Percentiles rank a stretch among this genome's conserved stretches.
phyloP scores from a whole-genome alignment of 257 asterid species.

The Jasminum sambac region DNA sequence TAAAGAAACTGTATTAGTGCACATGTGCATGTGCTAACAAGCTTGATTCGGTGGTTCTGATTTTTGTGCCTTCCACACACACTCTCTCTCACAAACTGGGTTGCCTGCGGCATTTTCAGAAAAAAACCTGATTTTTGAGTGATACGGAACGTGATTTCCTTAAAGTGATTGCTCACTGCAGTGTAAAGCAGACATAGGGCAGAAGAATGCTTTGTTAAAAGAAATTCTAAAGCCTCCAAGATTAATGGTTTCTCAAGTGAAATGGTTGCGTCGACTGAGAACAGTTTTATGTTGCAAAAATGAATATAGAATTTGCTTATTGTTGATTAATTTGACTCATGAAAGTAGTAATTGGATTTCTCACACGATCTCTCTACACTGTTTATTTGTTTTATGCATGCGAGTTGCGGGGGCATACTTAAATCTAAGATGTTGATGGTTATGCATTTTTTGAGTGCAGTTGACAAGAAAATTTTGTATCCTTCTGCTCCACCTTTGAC shows the following conservation, averaged over 20 bases:
- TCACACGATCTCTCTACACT: slow-evolving; percentile 9
- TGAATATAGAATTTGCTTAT: slow-evolving; percentile 13
- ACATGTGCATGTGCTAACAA: background rate
- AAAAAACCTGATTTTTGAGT: background rate
- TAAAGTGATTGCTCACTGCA: slow-evolving; percentile 12
- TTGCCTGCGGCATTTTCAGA: background rate
- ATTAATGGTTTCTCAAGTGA: background rate
- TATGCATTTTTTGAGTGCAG: slow-evolving; percentile 47
- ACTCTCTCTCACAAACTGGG: too few relatives aligned
- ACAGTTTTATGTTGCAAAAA: background rate
- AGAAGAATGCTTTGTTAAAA: slow-evolving; percentile 6
- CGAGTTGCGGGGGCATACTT: slow-evolving; percentile 12
- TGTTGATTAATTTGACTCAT: slow-evolving; percentile 17
- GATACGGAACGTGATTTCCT: background rate
- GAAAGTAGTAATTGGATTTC: background rate
- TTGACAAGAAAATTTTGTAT: slow-evolving; percentile 66
- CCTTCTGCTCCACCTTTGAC: slow-evolving; percentile 93
- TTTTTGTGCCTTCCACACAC: background rate
- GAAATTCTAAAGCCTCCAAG: slow-evolving; percentile 2
- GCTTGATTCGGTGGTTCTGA: background rate
- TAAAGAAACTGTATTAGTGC: background rate
- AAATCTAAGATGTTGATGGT: slow-evolving; percentile 28
- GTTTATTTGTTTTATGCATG: slow-evolving; percentile 14
- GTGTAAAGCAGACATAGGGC: slow-evolving; percentile 6
- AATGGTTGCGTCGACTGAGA: background rate